Evolutionary conservation across 495 filamentous ascomycete species (phyloP).

Genomic region (Penicillium subrubescens): DNA sequence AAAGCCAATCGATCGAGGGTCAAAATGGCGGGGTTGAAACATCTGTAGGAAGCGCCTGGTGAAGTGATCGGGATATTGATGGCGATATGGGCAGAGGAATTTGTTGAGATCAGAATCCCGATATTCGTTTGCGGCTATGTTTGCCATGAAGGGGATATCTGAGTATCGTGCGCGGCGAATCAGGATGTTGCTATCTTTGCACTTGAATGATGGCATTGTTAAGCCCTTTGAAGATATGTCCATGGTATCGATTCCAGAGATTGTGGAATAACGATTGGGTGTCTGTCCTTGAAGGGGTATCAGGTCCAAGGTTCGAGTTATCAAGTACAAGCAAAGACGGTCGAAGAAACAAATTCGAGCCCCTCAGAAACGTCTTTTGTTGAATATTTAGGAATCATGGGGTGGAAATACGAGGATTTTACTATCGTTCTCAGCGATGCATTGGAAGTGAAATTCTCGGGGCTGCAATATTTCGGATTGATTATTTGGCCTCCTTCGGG

Average conservation of each 20-base stretch:
- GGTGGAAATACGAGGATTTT: background rate
- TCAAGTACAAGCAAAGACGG: background rate
- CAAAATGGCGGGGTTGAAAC: slow-evolving; percentile 11
- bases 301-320: background rate
- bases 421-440: background rate
- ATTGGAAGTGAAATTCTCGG: background rate
- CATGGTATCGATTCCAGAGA: background rate
- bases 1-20: slow-evolving; percentile 15
- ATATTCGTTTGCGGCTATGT: slow-evolving; percentile 7
- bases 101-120: slow-evolving; percentile 6
- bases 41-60: slow-evolving; percentile 14
- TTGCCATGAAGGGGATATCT: slow-evolving; percentile 9
- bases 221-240: background rate
- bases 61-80: slow-evolving; percentile 13
- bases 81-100: slow-evolving; percentile 15
- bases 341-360: background rate
- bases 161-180: slow-evolving; percentile 7
- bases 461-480: background rate
- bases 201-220: background rate
- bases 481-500: background rate
- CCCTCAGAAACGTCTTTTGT: background rate
- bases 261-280: background rate
- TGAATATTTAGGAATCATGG: background rate
- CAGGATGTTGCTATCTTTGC: slow-evolving; percentile 1
- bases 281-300: background rate